Percentiles rank a stretch among this genome's conserved stretches.
phyloP scores from a whole-genome alignment of 2,329 filamentous ascomycete genomes.

The Fusarium compactum region DNA sequence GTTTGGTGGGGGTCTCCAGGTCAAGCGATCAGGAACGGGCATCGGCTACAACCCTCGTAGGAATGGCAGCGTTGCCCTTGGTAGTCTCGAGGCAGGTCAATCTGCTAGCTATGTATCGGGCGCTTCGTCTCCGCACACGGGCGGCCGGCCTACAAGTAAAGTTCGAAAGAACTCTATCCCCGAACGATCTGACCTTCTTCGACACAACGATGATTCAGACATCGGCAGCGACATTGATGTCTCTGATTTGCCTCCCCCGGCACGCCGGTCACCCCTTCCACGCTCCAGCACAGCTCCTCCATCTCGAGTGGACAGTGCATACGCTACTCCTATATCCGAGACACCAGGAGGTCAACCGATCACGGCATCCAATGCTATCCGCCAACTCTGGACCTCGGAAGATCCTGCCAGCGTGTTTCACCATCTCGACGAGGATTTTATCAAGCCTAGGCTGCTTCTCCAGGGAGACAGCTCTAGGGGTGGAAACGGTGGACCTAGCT shows the following conservation, averaged over 20 bases:
- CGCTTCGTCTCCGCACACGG: conserved; percentile 61
- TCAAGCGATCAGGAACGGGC: conserved; percentile 81
- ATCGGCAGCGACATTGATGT: conserved; percentile 73
- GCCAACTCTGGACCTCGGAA: conserved; percentile 84
- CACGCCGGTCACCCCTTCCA: conserved; percentile 57
- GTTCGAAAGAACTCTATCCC: conserved; percentile 65
- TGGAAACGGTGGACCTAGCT: conserved; percentile 44
- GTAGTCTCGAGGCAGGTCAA: conserved; percentile 60
- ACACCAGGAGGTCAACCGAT: conserved; percentile 57
- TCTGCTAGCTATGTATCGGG: conserved; percentile 66
- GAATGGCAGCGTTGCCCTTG: conserved; percentile 70
- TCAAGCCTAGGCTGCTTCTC: conserved; percentile 89
- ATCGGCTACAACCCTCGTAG: conserved; percentile 81
- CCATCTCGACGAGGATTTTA: conserved; percentile 94
- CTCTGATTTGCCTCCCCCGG: conserved; percentile 74
- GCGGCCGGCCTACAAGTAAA: conserved; percentile 59
- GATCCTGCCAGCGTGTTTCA: conserved; percentile 92
- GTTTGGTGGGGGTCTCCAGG: conserved; percentile 78
- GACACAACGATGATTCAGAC: conserved; percentile 66
- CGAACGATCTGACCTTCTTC: conserved; percentile 69
- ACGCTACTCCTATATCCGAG: conserved; percentile 49
- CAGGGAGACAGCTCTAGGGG: conserved; percentile 69
- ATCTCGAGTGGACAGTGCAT: conserved; percentile 47
- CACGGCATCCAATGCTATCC: conserved; percentile 81
- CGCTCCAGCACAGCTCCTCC: conserved; percentile 44